These are phyloP conservation scores for Sporothrix brasiliensis DNA, from an alignment of 2,329 filamentous ascomycete species.

Conservation along the genomic window DNA sequence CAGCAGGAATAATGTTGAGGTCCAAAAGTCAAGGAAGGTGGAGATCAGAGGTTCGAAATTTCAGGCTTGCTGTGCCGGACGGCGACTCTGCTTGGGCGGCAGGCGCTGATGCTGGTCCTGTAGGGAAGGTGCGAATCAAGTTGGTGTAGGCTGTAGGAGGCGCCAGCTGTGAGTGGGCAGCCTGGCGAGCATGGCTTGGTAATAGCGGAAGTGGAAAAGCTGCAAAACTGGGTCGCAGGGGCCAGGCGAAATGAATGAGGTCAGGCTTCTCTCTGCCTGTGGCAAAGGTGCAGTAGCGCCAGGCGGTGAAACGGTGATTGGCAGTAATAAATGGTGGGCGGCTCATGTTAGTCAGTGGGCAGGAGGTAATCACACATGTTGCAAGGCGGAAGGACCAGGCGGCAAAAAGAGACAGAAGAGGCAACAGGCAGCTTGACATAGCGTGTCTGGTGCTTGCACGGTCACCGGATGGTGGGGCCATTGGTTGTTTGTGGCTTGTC, in stretches of 20 bases:
- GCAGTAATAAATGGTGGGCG: conserved; percentile 10
- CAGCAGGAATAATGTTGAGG: conserved; percentile 6
- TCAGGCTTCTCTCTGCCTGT: conserved; percentile 7
- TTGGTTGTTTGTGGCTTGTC: too few species aligned
- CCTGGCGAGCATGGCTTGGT: background rate
- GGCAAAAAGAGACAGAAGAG: background rate
- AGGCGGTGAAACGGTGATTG: conserved; percentile 22
- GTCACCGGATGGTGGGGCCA: too few species aligned
- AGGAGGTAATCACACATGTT: background rate
- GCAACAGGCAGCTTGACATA: background rate
- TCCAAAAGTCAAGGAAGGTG: conserved; percentile 16
- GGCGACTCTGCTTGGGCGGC: conserved; percentile 15
- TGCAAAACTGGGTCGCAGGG: background rate
- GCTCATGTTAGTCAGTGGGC: background rate
- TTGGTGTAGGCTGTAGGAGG: background rate
- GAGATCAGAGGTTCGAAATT: conserved; percentile 28
- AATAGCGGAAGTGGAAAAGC: background rate
- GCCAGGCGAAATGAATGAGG: conserved; percentile 17
- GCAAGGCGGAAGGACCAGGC: conserved; percentile 6
- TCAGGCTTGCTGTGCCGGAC: conserved; percentile 27
- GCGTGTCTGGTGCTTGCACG: too few species aligned
- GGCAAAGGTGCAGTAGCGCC: background rate
- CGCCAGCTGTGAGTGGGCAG: conserved; percentile 8
- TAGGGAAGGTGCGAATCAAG: conserved; percentile 19
- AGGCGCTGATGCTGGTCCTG: background rate